Conservation (phyloP, 164 flowering plant genomes). For the Pachysandra terminalis region DNA sequence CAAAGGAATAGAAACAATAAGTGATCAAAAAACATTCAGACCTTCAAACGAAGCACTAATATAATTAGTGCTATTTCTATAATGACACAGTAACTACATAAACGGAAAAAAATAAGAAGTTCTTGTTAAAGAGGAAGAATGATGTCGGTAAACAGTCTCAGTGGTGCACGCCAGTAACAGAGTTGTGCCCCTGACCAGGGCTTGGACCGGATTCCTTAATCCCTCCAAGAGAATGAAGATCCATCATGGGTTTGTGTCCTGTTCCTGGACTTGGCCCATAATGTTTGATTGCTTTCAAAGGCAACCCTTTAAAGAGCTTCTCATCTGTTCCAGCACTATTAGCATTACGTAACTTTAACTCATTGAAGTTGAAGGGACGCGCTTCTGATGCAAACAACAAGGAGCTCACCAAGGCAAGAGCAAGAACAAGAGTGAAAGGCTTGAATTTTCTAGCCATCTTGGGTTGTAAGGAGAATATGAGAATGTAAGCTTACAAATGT, state of each 20-base stretch:
- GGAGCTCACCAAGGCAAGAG: not conserved
- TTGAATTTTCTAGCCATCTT: not conserved
- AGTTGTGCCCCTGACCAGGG: not conserved
- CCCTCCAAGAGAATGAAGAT: not conserved
- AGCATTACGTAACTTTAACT: not conserved
- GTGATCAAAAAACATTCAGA: no score
- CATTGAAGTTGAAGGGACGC: not conserved
- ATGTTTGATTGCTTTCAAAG: conserved; percentile 7
- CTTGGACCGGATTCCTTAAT: conserved; percentile 5
- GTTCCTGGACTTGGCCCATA: not conserved
- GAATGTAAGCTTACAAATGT: no score
- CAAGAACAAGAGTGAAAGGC: not conserved
- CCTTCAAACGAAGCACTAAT: no score
- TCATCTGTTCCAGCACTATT: not conserved
- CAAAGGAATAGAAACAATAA: no score
- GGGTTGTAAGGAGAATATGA: not conserved
- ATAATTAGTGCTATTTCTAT: no score
- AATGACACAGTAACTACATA: no score
- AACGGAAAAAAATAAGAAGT: no score
- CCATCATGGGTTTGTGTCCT: conserved; percentile 9
- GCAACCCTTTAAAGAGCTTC: conserved; percentile 7
- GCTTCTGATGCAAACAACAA: not conserved
- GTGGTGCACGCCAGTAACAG: not conserved
- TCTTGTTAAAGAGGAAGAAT: not conserved
- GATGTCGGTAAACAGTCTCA: not conserved